Conservation (phyloP, 116 monocot species). For the Dioscorea cayenensis region DNA sequence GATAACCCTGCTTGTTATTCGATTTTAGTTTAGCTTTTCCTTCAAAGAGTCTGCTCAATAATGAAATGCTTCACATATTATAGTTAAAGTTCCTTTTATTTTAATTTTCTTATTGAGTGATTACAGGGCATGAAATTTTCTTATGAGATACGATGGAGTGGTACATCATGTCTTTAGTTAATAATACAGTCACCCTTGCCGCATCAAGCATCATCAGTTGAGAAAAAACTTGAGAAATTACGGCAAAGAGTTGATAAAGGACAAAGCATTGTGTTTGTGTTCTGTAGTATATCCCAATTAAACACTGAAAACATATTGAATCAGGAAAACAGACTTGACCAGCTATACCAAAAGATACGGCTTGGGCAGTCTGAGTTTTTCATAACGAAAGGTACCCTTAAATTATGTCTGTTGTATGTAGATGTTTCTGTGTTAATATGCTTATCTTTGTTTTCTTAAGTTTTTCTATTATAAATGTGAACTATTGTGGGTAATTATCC, state of each 20-base stretch:
- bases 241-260: constrained; percentile 1
- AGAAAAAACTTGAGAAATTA: constrained; percentile 26
- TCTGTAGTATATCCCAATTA: constrained; percentile 20
- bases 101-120: too few relatives aligned
- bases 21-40: too few relatives aligned
- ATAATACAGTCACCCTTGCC: constrained; percentile 6
- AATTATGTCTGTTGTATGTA: neutral
- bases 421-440: too few relatives aligned
- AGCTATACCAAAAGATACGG: constrained; percentile 22
- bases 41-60: too few relatives aligned
- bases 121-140: too few relatives aligned
- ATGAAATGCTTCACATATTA: too few relatives aligned
- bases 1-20: too few relatives aligned
- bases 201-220: constrained; percentile 27
- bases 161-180: neutral
- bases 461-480: too few relatives aligned
- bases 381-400: constrained; percentile 20
- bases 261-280: neutral
- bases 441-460: too few relatives aligned
- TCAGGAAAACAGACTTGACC: constrained; percentile 26
- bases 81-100: too few relatives aligned
- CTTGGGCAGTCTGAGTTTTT: constrained; percentile 32
- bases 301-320: constrained; percentile 10
- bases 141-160: too few relatives aligned
- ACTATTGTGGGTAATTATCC: too few relatives aligned